Evolutionary conservation across 257 asterid species (phyloP).

Genomic region (Nicotiana tabacum): DNA sequence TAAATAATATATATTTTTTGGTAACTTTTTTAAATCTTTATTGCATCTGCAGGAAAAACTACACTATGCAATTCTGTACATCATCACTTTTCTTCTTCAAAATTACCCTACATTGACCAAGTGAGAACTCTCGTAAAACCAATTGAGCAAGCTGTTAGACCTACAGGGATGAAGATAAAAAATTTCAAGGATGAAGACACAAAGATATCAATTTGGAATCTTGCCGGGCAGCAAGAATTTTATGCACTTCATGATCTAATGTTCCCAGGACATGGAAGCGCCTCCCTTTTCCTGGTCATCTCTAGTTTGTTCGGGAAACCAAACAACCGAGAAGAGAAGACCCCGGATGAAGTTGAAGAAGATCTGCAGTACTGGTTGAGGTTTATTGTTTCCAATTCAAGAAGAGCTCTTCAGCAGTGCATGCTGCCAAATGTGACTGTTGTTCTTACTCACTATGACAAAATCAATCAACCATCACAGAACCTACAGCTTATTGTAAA

Average conservation of each 20-base stretch:
- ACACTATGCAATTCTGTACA: conserved; percentile 55
- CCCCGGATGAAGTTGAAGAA: conserved; percentile 53
- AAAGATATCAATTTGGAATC: conserved; percentile 78
- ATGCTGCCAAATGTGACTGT: conserved; percentile 70
- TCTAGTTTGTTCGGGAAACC: conserved; percentile 61
- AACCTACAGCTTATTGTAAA: conserved; percentile 36
- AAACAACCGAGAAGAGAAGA: conserved; percentile 52
- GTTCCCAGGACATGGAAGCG: conserved; percentile 84
- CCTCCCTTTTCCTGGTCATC: conserved; percentile 53
- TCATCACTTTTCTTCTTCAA: conserved; percentile 50
- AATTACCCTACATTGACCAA: conserved; percentile 53
- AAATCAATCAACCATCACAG: conserved; percentile 43
- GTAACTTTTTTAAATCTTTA: background rate
- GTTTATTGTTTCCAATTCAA: conserved; percentile 66
- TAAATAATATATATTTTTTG: too few species aligned
- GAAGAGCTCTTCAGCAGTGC: conserved; percentile 65
- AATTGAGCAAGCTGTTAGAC: conserved; percentile 61
- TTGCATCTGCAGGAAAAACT: conserved; percentile 44
- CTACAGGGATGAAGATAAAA: conserved; percentile 55
- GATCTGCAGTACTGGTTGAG: conserved; percentile 81
- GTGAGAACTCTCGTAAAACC: conserved; percentile 70
- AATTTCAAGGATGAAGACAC: conserved; percentile 59
- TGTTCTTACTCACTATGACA: conserved; percentile 79
- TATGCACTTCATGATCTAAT: conserved; percentile 66
- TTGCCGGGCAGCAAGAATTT: conserved; percentile 64